These are phyloP conservation scores for Metarhizium anisopliae DNA, from an alignment of 2,329 filamentous ascomycete genomes.

Conservation along the genomic window DNA sequence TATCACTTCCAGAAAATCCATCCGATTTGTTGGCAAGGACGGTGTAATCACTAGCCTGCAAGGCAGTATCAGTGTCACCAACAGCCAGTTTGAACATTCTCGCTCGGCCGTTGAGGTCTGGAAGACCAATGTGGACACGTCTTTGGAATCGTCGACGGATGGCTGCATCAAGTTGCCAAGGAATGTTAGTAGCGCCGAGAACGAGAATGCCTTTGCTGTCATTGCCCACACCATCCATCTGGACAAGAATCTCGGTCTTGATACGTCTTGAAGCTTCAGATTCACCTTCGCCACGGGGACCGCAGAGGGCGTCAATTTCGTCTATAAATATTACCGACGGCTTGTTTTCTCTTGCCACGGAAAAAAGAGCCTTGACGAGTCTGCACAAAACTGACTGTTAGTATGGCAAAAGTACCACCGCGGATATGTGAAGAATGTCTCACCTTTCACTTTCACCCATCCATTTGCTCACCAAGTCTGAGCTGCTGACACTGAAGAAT, in stretches of 20 bases:
- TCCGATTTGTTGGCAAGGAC: constrained; percentile 75
- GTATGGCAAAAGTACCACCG: constrained; percentile 5
- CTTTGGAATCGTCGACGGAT: constrained; percentile 94
- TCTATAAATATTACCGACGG: constrained; percentile 99
- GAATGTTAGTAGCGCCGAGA: constrained; percentile 93
- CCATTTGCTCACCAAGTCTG: constrained; percentile 97
- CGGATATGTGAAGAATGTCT: constrained; percentile 2
- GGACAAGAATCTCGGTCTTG: constrained; percentile 95
- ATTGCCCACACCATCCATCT: constrained; percentile 98
- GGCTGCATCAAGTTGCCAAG: constrained; percentile 94
- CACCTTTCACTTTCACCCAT: constrained; percentile 99
- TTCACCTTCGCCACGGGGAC: constrained; percentile 86
- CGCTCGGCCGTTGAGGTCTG: constrained; percentile 77
- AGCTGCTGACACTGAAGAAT: constrained; percentile 97
- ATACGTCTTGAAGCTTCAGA: constrained; percentile 95
- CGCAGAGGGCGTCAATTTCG: constrained; percentile 93
- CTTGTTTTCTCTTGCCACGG: constrained; percentile 95
- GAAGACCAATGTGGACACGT: constrained; percentile 89
- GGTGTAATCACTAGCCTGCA: constrained; percentile 69
- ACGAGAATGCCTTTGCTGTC: constrained; percentile 92
- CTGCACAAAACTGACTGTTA: constrained; percentile 34
- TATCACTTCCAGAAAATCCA: constrained; percentile 94
- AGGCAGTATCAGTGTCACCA: constrained; percentile 82
- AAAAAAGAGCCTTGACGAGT: constrained; percentile 92
- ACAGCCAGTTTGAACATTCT: constrained; percentile 94